Evolutionary conservation across 306 rosid species (phyloP).

Genomic region (Begonia fuchsioides): DNA sequence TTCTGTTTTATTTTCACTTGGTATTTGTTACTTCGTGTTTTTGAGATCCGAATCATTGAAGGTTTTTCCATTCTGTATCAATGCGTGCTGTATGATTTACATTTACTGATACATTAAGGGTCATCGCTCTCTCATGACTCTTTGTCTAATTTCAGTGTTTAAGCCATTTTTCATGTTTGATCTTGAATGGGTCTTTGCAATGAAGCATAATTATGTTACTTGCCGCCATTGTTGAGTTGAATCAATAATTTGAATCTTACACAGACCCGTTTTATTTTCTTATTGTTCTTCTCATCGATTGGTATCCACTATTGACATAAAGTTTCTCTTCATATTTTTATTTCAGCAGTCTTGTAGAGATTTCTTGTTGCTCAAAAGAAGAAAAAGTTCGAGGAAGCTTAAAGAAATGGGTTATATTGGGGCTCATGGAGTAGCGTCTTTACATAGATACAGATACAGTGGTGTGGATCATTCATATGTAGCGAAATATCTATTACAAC

Average conservation of each 20-base stretch:
- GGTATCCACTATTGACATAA: background rate
- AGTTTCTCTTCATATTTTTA: background rate
- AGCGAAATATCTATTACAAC: constrained; percentile 92
- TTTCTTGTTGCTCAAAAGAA: constrained; percentile 10
- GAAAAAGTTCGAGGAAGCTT: constrained; percentile 1
- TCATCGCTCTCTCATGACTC: background rate
- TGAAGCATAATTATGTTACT: too few species aligned
- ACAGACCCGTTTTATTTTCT: background rate
- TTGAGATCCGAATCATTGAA: background rate
- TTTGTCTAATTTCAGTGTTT: background rate
- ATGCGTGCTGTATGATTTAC: background rate
- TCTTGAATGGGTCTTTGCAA: background rate
- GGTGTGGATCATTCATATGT: constrained; percentile 78
- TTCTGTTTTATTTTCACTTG: background rate
- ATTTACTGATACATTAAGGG: background rate
- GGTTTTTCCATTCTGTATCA: background rate
- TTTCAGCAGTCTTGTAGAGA: background rate
- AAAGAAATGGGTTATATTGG: constrained; percentile 73
- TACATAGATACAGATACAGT: constrained; percentile 67
- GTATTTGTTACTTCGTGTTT: background rate
- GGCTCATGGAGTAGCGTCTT: constrained; percentile 65
- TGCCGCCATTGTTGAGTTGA: background rate
- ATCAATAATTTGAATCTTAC: background rate
- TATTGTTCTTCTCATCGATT: background rate
- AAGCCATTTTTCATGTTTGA: background rate